A percentile compares a stretch with the other conserved stretches of the same genome.
These are phyloP conservation scores for Galerina marginata DNA, from an alignment of 768 basidiomycete genomes.

Conservation along the genomic window DNA sequence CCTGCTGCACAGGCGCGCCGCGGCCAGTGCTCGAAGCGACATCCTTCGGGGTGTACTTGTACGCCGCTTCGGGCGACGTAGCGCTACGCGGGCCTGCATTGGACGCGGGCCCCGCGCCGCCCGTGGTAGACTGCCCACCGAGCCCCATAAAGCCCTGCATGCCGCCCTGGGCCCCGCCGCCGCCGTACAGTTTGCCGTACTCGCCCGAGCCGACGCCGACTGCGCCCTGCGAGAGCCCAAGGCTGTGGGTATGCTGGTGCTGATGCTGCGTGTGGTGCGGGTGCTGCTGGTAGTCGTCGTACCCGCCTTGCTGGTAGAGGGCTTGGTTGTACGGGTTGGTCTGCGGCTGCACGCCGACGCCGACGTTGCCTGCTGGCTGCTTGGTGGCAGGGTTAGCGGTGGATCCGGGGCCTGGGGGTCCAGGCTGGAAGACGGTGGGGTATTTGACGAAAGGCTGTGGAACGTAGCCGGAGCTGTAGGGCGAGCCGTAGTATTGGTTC, in stretches of 20 bases:
- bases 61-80: constrained; percentile 72
- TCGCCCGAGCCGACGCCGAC: constrained; percentile 42
- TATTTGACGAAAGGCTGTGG: constrained; percentile 81
- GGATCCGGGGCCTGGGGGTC: constrained; percentile 69
- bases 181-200: constrained; percentile 53
- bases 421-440: constrained; percentile 75
- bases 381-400: constrained; percentile 71
- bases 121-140: constrained; percentile 49
- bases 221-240: constrained; percentile 47
- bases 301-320: constrained; percentile 63
- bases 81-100: constrained; percentile 55
- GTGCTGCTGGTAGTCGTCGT: constrained; percentile 58
- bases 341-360: constrained; percentile 51
- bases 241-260: constrained; percentile 58
- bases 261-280: constrained; percentile 51
- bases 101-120: constrained; percentile 42
- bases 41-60: constrained; percentile 79
- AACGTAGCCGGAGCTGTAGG: constrained; percentile 65
- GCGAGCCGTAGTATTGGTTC: constrained; percentile 76
- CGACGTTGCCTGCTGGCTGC: constrained; percentile 62
- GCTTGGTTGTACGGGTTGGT: constrained; percentile 67
- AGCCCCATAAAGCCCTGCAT: constrained; percentile 79
- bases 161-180: constrained; percentile 53
- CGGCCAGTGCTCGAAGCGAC: constrained; percentile 54
- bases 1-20: constrained; percentile 47